Conservation (phyloP, 148 eudicot species). For the Chenopodium suecicum region DNA sequence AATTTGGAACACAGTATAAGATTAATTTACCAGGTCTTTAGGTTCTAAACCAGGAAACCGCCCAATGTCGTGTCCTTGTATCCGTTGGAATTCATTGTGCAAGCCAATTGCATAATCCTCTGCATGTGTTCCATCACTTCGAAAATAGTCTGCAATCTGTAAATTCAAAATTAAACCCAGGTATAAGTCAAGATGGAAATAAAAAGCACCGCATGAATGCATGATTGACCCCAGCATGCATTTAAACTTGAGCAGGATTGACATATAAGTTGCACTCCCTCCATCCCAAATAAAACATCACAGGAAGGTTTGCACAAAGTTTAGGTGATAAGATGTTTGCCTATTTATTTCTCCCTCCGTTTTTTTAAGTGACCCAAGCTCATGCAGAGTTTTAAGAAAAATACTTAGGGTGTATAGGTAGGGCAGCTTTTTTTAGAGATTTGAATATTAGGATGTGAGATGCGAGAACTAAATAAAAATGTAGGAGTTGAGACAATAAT, state of each 20-base stretch:
- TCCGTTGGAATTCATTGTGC: conserved; percentile 57
- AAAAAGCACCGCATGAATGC: neutral
- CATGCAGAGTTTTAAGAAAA: too few relatives aligned
- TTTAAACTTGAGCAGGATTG: neutral
- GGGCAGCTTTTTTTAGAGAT: too few relatives aligned
- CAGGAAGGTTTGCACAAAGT: too few relatives aligned
- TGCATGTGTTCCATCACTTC: conserved; percentile 61
- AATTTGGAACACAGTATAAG: neutral
- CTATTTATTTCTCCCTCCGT: too few relatives aligned
- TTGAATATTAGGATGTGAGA: too few relatives aligned
- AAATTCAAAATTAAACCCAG: neutral
- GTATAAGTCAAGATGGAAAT: neutral
- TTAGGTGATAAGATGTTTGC: too few relatives aligned
- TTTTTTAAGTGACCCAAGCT: too few relatives aligned
- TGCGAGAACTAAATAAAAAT: too few relatives aligned
- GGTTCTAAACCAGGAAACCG: conserved; percentile 76
- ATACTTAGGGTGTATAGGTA: too few relatives aligned
- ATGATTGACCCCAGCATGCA: neutral
- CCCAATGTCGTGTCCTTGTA: conserved; percentile 78
- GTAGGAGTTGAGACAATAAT: too few relatives aligned
- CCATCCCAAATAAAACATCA: too few relatives aligned
- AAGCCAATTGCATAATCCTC: conserved; percentile 83
- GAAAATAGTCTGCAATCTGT: conserved; percentile 82
- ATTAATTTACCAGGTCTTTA: conserved; percentile 24
- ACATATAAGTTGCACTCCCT: neutral